Percentiles rank a stretch among this genome's conserved stretches.
These are phyloP conservation scores for Cyberlindnera euphorbiiphila DNA, from an alignment of 805 yeast species.

Conservation along the genomic window DNA sequence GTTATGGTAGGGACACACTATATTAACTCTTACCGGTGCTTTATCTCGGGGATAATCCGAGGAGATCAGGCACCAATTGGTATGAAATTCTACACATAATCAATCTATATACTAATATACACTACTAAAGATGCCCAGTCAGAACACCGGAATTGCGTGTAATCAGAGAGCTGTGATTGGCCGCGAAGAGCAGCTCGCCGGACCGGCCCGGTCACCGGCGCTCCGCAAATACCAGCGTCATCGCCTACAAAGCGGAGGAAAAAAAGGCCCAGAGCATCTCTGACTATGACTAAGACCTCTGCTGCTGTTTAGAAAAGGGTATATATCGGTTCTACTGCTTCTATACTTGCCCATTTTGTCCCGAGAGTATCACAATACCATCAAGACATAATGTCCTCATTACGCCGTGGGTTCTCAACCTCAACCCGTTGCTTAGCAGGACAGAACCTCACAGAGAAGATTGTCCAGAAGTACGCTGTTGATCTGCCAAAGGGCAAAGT, in stretches of 20 bases:
- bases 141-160: too few species aligned
- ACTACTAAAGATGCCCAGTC: too few species aligned
- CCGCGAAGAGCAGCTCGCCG: slow-evolving; percentile 3
- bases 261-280: slow-evolving; percentile 1
- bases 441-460: slow-evolving; percentile 93
- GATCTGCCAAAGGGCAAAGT: slow-evolving; percentile 71
- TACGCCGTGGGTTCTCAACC: slow-evolving; percentile 24
- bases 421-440: slow-evolving; percentile 20
- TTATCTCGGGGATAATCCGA: too few species aligned
- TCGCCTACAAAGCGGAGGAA: background rate
- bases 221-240: slow-evolving; percentile 6
- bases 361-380: background rate
- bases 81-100: background rate
- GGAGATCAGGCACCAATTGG: too few species aligned
- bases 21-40: too few species aligned
- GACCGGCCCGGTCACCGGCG: slow-evolving; percentile 14
- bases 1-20: background rate
- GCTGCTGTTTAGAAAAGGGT: too few species aligned
- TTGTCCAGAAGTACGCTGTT: slow-evolving; percentile 90
- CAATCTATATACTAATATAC: background rate
- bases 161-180: slow-evolving; percentile 12
- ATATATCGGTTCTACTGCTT: background rate
- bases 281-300: too few species aligned
- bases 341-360: background rate
- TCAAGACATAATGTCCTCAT: slow-evolving; percentile 1